These are phyloP conservation scores for Lodderomyces metapsilosis DNA, from an alignment of 1,139 yeast genomes.

Conservation along the genomic window DNA sequence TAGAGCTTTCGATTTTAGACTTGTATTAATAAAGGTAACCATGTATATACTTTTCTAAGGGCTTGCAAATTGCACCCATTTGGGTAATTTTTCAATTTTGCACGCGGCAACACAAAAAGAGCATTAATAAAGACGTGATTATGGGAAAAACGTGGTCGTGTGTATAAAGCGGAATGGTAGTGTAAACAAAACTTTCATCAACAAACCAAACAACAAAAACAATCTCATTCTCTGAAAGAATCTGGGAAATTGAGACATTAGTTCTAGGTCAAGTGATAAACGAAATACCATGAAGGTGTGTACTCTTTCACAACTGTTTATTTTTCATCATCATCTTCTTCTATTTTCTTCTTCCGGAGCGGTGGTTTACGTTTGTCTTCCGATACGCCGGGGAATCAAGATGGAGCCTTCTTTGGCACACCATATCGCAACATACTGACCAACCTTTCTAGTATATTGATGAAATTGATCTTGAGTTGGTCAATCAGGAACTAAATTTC, in stretches of 20 bases:
- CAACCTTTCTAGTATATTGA: conserved; percentile 68
- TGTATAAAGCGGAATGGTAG: background rate
- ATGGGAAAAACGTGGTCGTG: conserved; percentile 5
- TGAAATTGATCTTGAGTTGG: conserved; percentile 84
- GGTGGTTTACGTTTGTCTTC: no score
- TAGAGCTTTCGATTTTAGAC: conserved; percentile 1
- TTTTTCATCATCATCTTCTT: background rate
- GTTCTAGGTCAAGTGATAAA: no score
- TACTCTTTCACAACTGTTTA: no score
- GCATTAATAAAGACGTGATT: conserved; percentile 1
- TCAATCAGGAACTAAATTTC: conserved; percentile 83
- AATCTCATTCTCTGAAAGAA: no score
- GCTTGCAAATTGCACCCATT: conserved; percentile 1
- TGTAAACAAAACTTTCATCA: background rate
- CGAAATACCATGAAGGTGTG: conserved; percentile 4
- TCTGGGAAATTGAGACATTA: no score
- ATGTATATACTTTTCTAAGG: background rate
- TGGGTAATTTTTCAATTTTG: background rate
- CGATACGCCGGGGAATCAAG: background rate
- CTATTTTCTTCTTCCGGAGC: background rate
- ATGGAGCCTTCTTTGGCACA: no score
- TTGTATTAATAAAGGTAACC: background rate
- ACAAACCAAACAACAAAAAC: background rate
- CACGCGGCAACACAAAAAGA: background rate
- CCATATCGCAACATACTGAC: conserved; percentile 10